Base-by-base conservation (phyloP, 2,329 filamentous ascomycete genomes). In the Colletotrichum cordylinicola region DNA sequence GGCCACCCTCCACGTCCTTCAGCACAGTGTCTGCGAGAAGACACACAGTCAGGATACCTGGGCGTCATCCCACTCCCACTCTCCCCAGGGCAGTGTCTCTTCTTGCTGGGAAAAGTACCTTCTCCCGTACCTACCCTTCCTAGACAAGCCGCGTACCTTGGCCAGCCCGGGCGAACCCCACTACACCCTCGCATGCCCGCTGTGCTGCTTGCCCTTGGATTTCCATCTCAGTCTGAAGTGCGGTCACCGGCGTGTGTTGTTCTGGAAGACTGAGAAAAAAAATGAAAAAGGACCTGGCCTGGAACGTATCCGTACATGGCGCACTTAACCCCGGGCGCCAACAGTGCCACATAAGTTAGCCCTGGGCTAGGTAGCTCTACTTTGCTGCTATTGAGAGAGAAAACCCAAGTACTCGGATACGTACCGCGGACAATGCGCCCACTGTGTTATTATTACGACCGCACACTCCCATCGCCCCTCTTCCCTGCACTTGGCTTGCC, bases 101-200 rank as follows among this genome's bases (percentile, higher is more conserved):
- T 29, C 55, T 31, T 31, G 24, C 21, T 58, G 43, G 43, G 43
- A 52, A 52, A 52, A 2, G 43, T 52, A 52, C 43, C 43, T 52
- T 52, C 43, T 21, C 43, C 43, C 43, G 43, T 52, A 52, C 43
- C 43, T 52, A 52, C 43, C 43, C 12, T 21, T 52, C 43, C 43
- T 21, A 52, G 43, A 52, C n/a, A 52, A 52, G 43, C 43, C 43
- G 43, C 43, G 43, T 58, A 27, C 55, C 55, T 58, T 27, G 24
- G 55, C 67, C 31, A 35, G 67, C 56, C 56, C 27, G 55, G 43
- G 43, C 43, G 43, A 69, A 76, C 74, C 74, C 74, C 74, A 76
- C 74, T 61, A 76, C 74, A 76, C 74, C 65, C 70, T 75, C 73
- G 70, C 65, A 72, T 56, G 67, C 55, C 69, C 35, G n/a, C 35